Conservation (phyloP, 805 yeast genomes). For the Phaffomyces opuntiae region DNA sequence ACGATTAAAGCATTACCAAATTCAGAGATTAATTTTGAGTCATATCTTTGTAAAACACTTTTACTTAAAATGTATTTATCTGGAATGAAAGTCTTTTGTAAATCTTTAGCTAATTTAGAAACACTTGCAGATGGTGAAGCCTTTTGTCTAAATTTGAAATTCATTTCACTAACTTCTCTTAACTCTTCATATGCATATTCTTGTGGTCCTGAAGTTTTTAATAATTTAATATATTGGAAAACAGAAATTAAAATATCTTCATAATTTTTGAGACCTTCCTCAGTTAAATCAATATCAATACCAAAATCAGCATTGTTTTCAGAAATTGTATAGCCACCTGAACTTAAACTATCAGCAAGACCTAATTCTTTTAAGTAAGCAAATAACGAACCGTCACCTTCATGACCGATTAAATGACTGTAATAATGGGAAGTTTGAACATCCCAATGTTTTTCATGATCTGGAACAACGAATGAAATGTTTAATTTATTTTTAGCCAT, state of each 20-base stretch:
- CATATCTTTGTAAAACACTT: slow-evolving; percentile 50
- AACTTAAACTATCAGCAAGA: slow-evolving; percentile 74
- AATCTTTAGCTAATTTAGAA: slow-evolving; percentile 51
- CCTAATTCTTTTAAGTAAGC: slow-evolving; percentile 61
- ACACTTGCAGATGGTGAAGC: slow-evolving; percentile 65
- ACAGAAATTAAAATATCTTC: slow-evolving; percentile 48
- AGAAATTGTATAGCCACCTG: slow-evolving; percentile 64
- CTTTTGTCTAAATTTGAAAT: slow-evolving; percentile 79
- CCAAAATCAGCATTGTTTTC: slow-evolving; percentile 61
- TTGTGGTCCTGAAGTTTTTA: slow-evolving; percentile 54
- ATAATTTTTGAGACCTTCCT: slow-evolving; percentile 60
- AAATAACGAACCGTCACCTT: slow-evolving; percentile 79
- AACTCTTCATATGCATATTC: slow-evolving; percentile 79
- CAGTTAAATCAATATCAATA: slow-evolving; percentile 72
- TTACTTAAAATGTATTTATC: slow-evolving; percentile 54
- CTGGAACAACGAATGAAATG: slow-evolving; percentile 71
- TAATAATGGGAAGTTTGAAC: slow-evolving; percentile 63
- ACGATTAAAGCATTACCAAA: slow-evolving; percentile 45
- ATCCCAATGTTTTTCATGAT: slow-evolving; percentile 59
- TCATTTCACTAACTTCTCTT: slow-evolving; percentile 55
- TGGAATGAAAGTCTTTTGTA: slow-evolving; percentile 59
- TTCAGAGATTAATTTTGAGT: slow-evolving; percentile 44
- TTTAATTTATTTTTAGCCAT: slow-evolving; percentile 69
- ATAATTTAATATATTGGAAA: slow-evolving; percentile 69
- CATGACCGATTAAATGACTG: slow-evolving; percentile 88